Evolutionary conservation across 176 grass and related monocot genomes (phyloP), one percentile per base, ranked within the genome.

Genomic region (Musa acuminata): DNA sequence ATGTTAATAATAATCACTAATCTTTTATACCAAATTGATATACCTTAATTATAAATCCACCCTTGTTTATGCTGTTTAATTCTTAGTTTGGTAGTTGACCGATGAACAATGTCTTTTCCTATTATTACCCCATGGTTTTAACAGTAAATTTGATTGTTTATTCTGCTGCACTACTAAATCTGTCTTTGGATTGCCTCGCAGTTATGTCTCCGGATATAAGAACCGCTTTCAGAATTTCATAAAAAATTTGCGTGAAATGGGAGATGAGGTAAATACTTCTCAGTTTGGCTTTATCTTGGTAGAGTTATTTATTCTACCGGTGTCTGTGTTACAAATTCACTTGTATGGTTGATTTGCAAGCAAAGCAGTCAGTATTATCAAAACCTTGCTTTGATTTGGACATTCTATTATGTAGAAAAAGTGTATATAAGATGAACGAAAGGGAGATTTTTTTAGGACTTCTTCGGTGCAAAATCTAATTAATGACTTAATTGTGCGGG

Each of bases 171-270:
- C 22, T 29, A 24, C 23, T 78, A 16, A 68, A 53, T 57, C 19
- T 49, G 8, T 50, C 8, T 49, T 23, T 29, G 3, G 17, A 23
- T 69, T 60, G 21, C 78, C 16, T 71, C 49, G 7, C 74, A 76
- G 19, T 26, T 81, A 64, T 12, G 77, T 92, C 51, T 92, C 90
- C 9, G 86, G 87, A 62, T 92, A 92, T 51, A 92, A 92, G 82
- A 89, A 92, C 43, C 58, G 90, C 26, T 89, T 87, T 53, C 84
- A 89, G 58, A 92, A 92, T 75, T 92, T 92, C 77, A 89, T 92
- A 73, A 92, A 83, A 73, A 79, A 92, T 75, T 80, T 92, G 63
- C 82, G 86, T 52, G 96, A 99, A 79, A 94, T 99, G 91, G 96
- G 96, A 9, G 96, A 99, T 53, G 96, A 99, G 88, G 94, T 97